Evolutionary conservation across 1,284 basidiomycete species (phyloP), one percentile per base, ranked within the genome.

Genomic region (Schizophyllum amplum): DNA sequence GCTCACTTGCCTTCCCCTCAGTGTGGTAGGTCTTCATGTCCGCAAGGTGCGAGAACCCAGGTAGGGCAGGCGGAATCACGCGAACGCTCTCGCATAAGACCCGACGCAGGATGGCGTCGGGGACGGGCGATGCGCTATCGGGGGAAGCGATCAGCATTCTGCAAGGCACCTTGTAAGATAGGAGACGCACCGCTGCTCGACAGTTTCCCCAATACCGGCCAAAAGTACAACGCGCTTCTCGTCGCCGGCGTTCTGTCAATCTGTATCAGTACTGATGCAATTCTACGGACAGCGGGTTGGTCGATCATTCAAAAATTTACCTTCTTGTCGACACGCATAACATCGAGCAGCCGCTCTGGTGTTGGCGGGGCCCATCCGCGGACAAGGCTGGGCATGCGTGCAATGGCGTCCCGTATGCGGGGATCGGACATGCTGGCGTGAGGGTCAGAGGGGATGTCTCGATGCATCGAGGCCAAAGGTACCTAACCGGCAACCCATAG

Each of bases 211-310:
- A 63, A 99, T 98, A 59, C 85, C 81, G 48, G 86, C 87, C 27
- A 99, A 81, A 33, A 99, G 79, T 51, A 99, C 97, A 60, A 99
- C 84, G 76, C 97, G 98, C 78, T 97, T 98, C 65, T 87, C 84
- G 57, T 82, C 67, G 56, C 96, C 89, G 57, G 86, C 87, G 71
- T 99, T 99, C 81, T 99, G n/a, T n/a, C n/a, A n/a, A n/a, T n/a
- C n/a, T n/a, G n/a, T n/a, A n/a, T n/a, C n/a, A n/a, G n/a, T n/a
- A n/a, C n/a, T n/a, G n/a, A n/a, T n/a, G n/a, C n/a, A n/a, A n/a
- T n/a, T n/a, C n/a, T n/a, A n/a, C n/a, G n/a, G n/a, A n/a, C n/a
- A n/a, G n/a, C n/a, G n/a, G n/a, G n/a, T n/a, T n/a, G n/a, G n/a
- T n/a, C n/a, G n/a, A n/a, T n/a, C n/a, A n/a, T n/a, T n/a, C n/a